These are phyloP conservation scores for Erythrobasidium hasegawianum DNA, from an alignment of 1,284 basidiomycete genomes.

Conservation along the genomic window DNA sequence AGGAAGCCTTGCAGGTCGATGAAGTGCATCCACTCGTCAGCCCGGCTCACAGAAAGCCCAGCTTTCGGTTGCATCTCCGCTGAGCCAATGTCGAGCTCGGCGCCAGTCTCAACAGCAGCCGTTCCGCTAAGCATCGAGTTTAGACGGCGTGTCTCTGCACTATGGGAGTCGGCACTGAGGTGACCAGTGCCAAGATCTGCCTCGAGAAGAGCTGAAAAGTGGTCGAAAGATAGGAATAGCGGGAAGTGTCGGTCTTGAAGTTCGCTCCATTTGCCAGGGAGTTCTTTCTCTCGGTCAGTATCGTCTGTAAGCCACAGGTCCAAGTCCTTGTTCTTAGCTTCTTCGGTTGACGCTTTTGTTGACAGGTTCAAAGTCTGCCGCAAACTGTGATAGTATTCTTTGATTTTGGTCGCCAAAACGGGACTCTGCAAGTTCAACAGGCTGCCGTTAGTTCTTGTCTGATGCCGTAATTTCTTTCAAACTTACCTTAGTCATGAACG, in stretches of 20 bases:
- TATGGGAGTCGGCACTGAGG: not conserved
- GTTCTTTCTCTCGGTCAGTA: constrained; percentile 43
- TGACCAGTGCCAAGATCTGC: constrained; percentile 37
- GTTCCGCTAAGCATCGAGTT: not conserved
- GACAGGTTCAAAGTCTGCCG: constrained; percentile 8
- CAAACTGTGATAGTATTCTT: constrained; percentile 56
- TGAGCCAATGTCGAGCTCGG: not conserved
- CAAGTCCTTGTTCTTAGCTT: not conserved
- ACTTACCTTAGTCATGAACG: constrained; percentile 69
- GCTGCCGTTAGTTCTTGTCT: not conserved
- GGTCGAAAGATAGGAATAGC: constrained; percentile 64
- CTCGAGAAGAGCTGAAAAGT: constrained; percentile 46
- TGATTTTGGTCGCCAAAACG: constrained; percentile 25
- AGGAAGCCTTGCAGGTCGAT: constrained; percentile 59
- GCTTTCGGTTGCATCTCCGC: not conserved
- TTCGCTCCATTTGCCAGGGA: constrained; percentile 60
- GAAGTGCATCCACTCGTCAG: constrained; percentile 36
- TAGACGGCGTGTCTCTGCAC: not conserved
- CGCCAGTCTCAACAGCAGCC: not conserved
- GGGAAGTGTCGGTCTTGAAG: constrained; percentile 64
- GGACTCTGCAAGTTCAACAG: not conserved
- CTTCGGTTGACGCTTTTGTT: constrained; percentile 6
- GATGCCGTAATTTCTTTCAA: too few relatives aligned
- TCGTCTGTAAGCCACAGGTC: constrained; percentile 24
- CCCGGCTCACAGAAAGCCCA: constrained; percentile 15